Evolutionary conservation across 495 filamentous ascomycete genomes (phyloP), one percentile per base, ranked within the genome.

Genomic region (Aspergillus biplanus): DNA sequence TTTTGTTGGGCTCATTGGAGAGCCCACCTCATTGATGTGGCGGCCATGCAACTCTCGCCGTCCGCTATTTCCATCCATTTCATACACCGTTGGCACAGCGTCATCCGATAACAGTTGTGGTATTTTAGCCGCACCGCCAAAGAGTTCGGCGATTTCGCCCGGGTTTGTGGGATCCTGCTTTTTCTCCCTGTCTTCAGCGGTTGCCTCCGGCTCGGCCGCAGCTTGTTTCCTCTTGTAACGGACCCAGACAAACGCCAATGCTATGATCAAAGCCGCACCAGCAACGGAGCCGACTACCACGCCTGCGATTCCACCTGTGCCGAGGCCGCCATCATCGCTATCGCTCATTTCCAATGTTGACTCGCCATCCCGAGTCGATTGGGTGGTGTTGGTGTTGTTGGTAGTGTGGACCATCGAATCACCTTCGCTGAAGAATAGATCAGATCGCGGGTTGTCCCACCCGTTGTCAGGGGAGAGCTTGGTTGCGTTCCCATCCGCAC

Each of bases 1-100:
- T 11, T 44, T 44, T 2, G 11, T 15, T 44, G n/a, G n/a, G 11
- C n/a, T 44, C 39, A 15, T 13, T 44, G 39, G 39, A 44, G 39
- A 13, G 39, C 39, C 47, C 47, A 50, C 9, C 11, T 50, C 47
- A 9, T 21, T 50, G 21, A 31, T 50, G 16, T 31, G 16, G 47
- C 9, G 47, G 47, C 47, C 47, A 18, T 50, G 47, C 47, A 50
- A 50, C 27, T 50, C 47, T 31, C 16, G 47, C 47, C n/a, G 15
- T 18, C 2, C 47, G 27, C 7, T 27, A 27, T 21, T 18, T 6
- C 47, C 47, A 7, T 50, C 47, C 47, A 50, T 50, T 18, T 50
- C 47, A 18, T 50, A 50, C 21, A 50, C 5, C 47, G 9, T n/a
- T 12, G 39, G 39, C 7, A n/a, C 39, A 11, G n/a, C 47, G 9